Conservation (phyloP, 106 monocot species). For the Apostasia ramifera region DNA sequence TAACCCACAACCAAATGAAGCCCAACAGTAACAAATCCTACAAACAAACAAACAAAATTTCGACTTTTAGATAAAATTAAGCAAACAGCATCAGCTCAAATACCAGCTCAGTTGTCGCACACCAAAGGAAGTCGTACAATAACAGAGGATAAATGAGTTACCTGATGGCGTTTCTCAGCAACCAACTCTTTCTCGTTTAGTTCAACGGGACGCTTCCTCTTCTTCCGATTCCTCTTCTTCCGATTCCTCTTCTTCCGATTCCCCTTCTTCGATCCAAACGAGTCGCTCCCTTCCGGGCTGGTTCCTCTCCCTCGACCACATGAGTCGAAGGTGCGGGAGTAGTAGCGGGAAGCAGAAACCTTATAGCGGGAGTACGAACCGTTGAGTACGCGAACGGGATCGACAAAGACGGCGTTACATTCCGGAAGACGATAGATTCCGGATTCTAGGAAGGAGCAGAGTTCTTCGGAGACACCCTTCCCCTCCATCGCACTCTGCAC, state of each 20-base stretch:
- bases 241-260: conserved; percentile 49
- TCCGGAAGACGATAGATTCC: conserved; percentile 56
- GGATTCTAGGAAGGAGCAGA: conserved; percentile 44
- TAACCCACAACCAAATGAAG: no score
- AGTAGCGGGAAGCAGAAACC: conserved; percentile 58
- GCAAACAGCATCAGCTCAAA: no score
- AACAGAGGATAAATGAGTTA: conserved; percentile 6
- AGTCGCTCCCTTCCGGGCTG: not conserved
- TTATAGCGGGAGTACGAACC: conserved; percentile 48
- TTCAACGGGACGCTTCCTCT: conserved; percentile 18
- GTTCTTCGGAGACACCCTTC: conserved; percentile 11
- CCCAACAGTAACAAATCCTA: no score
- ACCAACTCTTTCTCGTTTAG: conserved; percentile 55
- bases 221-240: conserved; percentile 46
- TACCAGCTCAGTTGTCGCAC: no score
- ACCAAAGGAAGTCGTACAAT: not conserved
- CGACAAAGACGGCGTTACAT: conserved; percentile 44
- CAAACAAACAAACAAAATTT: no score
- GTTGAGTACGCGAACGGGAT: conserved; percentile 79
- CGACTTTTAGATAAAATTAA: no score
- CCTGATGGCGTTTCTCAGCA: conserved; percentile 73
- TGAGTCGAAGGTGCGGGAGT: conserved; percentile 55
- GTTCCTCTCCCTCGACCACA: not conserved
- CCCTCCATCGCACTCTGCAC: not conserved
- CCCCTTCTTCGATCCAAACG: conserved; percentile 22